These are phyloP conservation scores for Aristolochia californica DNA, from an alignment of 164 flowering plant genomes.

Conservation along the genomic window DNA sequence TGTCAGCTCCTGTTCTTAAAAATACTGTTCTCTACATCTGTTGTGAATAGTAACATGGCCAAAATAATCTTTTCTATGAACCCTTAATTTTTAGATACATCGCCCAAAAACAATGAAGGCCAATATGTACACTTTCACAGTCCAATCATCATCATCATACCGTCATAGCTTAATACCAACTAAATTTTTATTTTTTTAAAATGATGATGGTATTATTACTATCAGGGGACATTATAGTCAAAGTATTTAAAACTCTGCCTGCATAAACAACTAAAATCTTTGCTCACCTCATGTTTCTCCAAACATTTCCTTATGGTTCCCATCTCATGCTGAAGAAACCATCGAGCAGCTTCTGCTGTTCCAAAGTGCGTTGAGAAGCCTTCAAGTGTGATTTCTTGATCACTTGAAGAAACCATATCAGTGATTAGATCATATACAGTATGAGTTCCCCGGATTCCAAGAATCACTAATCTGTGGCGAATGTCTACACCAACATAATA, in stretches of 20 bases:
- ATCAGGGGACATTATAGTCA: no score
- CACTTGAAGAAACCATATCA: conserved; percentile 68
- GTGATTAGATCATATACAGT: conserved; percentile 82
- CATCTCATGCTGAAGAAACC: conserved; percentile 81
- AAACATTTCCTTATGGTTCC: conserved; percentile 62
- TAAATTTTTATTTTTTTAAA: no score
- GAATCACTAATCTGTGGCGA: conserved; percentile 59
- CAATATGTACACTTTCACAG: no score
- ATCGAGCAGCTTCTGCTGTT: conserved; percentile 88
- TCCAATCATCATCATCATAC: no score
- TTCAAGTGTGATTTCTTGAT: conserved; percentile 64
- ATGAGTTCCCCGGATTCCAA: conserved; percentile 94
- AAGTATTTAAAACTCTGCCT: neutral
- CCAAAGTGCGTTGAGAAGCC: conserved; percentile 95
- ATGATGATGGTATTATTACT: no score
- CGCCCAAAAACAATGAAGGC: no score
- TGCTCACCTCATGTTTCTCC: conserved; percentile 57
- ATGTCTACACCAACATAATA: conserved; percentile 78
- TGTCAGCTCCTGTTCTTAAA: no score
- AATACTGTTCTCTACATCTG: no score
- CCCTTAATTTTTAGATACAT: no score
- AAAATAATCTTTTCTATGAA: no score
- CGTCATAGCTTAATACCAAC: no score
- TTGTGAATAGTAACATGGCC: no score
- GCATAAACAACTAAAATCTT: neutral